These are phyloP conservation scores for Gnomoniopsis sp. DNA, from an alignment of 2,329 filamentous ascomycete species.

Conservation along the genomic window DNA sequence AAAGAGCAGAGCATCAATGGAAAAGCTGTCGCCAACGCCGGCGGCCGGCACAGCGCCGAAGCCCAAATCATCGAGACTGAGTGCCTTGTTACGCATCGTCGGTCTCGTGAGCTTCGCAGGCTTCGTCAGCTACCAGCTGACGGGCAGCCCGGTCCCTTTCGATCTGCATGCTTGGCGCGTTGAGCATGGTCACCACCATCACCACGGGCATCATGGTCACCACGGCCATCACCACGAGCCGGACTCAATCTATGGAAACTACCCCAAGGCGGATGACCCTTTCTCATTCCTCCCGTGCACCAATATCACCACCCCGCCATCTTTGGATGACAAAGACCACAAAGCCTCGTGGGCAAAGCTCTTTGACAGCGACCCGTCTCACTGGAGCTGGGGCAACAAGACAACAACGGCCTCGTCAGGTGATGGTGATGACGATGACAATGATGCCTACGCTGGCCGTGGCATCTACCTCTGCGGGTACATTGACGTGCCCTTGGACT, in stretches of 20 bases:
- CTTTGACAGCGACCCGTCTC: slow-evolving; percentile 40
- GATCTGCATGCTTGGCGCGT: background rate
- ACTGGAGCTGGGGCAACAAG: slow-evolving; percentile 44
- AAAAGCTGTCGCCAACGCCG: background rate
- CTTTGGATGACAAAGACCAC: slow-evolving; percentile 36
- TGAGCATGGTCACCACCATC: background rate
- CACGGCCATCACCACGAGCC: background rate
- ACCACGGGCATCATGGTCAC: slow-evolving; percentile 1
- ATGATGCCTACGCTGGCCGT: slow-evolving; percentile 34
- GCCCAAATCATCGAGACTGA: background rate
- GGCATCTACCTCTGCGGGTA: slow-evolving; percentile 47
- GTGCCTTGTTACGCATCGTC: background rate
- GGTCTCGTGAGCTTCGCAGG: slow-evolving; percentile 1
- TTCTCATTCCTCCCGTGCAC: slow-evolving; percentile 49
- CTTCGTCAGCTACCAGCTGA: slow-evolving; percentile 4
- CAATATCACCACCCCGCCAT: slow-evolving; percentile 34
- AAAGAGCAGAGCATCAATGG: background rate
- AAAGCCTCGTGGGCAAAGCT: slow-evolving; percentile 36
- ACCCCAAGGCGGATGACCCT: slow-evolving; percentile 39
- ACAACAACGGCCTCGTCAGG: slow-evolving; percentile 1
- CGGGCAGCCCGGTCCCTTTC: background rate
- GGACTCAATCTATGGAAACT: slow-evolving; percentile 32
- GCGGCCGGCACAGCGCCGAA: background rate
- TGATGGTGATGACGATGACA: background rate
- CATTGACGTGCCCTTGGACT: slow-evolving; percentile 46